phyloP scores from a whole-genome alignment of 169 alveolate genomes.

The Eimeria maxima region DNA sequence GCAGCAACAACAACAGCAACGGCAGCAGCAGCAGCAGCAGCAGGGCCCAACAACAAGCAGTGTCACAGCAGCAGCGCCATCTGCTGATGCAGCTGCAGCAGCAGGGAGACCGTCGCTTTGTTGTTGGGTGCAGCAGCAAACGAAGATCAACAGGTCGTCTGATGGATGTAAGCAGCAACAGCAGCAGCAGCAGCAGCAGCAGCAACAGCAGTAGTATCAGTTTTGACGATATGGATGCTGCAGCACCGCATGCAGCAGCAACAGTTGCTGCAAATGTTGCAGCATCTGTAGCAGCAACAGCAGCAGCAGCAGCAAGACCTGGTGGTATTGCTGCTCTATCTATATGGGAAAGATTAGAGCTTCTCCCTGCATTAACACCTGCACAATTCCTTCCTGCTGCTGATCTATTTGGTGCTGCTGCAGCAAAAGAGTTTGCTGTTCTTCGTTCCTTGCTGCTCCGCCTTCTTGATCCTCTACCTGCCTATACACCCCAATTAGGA shows the following conservation, averaged over 20 bases:
- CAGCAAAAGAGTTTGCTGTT: conserved; percentile 70
- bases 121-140: conserved; percentile 26
- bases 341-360: conserved; percentile 75
- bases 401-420: conserved; percentile 34
- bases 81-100: conserved; percentile 29
- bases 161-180: not conserved
- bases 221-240: not conserved
- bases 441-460: too few species aligned
- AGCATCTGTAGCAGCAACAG: too few species aligned
- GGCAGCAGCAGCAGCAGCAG: conserved; percentile 63
- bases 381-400: conserved; percentile 73
- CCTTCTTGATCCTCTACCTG: conserved; percentile 57
- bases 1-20: conserved; percentile 38
- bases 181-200: too few species aligned
- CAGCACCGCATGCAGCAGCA: conserved; percentile 30
- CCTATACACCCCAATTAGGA: conserved; percentile 13
- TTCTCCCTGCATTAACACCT: conserved; percentile 64
- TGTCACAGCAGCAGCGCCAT: conserved; percentile 46
- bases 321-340: conserved; percentile 58
- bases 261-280: conserved; percentile 33
- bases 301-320: conserved; percentile 30
- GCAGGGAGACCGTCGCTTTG: not conserved
- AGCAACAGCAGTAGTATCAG: too few species aligned
- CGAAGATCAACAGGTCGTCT: conserved; percentile 4
- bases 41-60: conserved; percentile 5